A percentile compares a stretch with the other conserved stretches of the same genome.
Conservation (phyloP, 2,329 filamentous ascomycete species). For the Gnomoniopsis sp. region DNA sequence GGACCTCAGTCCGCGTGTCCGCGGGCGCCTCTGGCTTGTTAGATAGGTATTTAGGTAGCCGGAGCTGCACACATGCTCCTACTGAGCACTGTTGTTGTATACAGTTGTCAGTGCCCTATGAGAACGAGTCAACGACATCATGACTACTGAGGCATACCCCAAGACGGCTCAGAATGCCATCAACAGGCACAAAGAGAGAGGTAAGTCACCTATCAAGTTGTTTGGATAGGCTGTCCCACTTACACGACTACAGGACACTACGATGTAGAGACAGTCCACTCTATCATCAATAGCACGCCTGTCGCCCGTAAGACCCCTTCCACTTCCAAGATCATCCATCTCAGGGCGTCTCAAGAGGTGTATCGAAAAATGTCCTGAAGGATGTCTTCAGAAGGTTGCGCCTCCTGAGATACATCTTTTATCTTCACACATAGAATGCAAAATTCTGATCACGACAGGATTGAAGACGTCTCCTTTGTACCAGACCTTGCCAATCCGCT, state of each 20-base stretch:
- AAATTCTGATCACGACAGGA: too few species aligned
- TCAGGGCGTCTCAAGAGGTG: too few species aligned
- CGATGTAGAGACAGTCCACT: constrained; percentile 68
- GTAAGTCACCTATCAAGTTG: background rate
- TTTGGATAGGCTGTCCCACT: background rate
- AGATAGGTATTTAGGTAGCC: constrained; percentile 2
- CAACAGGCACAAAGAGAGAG: constrained; percentile 18
- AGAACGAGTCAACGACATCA: background rate
- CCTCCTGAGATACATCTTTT: too few species aligned
- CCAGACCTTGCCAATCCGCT: constrained; percentile 59
- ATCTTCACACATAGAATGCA: too few species aligned
- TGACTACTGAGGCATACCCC: constrained; percentile 6
- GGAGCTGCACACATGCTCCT: background rate
- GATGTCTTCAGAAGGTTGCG: too few species aligned
- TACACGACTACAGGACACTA: constrained; percentile 57
- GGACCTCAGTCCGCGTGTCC: background rate
- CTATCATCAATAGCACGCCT: constrained; percentile 69
- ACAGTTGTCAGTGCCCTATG: background rate
- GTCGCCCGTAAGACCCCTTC: constrained; percentile 47
- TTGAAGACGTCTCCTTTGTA: constrained; percentile 67
- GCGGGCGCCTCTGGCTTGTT: background rate
- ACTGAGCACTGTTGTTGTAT: background rate
- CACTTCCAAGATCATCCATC: too few species aligned
- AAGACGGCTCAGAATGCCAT: constrained; percentile 16
- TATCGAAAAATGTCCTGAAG: too few species aligned